phyloP scores from a whole-genome alignment of 176 grass and related monocot genomes.

The Zizania latifolia region DNA sequence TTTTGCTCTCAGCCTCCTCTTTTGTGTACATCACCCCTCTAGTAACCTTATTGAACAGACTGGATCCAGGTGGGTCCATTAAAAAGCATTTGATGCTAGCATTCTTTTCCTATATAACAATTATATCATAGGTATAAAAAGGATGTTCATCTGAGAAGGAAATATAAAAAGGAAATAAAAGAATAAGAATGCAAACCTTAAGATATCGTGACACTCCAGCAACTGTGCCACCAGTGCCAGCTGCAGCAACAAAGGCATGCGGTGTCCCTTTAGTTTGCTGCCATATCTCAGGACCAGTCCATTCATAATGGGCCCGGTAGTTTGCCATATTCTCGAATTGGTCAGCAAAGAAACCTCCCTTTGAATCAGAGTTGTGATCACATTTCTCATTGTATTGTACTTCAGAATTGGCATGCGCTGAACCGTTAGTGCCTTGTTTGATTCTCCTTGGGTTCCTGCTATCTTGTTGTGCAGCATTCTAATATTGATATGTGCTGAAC shows the following conservation, averaged over 20 bases:
- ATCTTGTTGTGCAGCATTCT: constrained; percentile 9
- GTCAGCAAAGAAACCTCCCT: constrained; percentile 88
- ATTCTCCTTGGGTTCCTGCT: constrained; percentile 16
- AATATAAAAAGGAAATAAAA: constrained; percentile 23
- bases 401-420: constrained; percentile 24
- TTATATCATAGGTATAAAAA: neutral
- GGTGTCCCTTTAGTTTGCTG: constrained; percentile 62
- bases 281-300: constrained; percentile 98
- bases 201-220: constrained; percentile 86
- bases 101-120: constrained; percentile 67
- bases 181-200: constrained; percentile 53
- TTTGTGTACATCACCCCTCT: constrained; percentile 96
- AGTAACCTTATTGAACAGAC: constrained; percentile 91
- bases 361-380: constrained; percentile 34
- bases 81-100: constrained; percentile 78
- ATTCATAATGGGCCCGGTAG: constrained; percentile 80
- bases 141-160: constrained; percentile 9
- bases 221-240: constrained; percentile 89
- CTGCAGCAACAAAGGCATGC: constrained; percentile 81
- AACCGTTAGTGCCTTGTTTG: constrained; percentile 17
- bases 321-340: constrained; percentile 98
- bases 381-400: neutral
- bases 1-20: constrained; percentile 91
- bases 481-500: constrained; percentile 12
- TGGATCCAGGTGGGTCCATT: constrained; percentile 86